Evolutionary conservation across 192 early-diverging fungal genomes (phyloP).

Genomic region (Pilobolus umbonatus): DNA sequence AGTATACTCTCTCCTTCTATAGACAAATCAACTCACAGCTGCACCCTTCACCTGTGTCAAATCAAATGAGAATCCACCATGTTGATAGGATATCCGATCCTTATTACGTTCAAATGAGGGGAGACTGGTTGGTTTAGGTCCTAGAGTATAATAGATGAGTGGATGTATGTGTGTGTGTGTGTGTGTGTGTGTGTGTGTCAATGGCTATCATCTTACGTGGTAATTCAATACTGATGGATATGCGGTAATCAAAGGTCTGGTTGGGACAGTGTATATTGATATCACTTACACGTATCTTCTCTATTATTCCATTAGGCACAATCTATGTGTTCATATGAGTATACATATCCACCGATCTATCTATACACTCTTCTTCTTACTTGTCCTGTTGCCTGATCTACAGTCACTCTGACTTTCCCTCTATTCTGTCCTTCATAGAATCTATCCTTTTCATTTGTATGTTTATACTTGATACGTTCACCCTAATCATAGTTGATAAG

Average conservation of each 20-base stretch:
- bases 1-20: conserved; percentile 2
- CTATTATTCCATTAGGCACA: conserved; percentile 53
- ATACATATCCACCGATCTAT: not conserved
- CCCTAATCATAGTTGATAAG: conserved; percentile 30
- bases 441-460: conserved; percentile 70
- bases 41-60: conserved; percentile 73
- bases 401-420: conserved; percentile 58
- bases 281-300: conserved; percentile 76
- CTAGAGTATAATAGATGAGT: conserved; percentile 2
- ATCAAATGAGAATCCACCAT: conserved; percentile 81
- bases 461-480: conserved; percentile 59
- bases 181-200: too few relatives aligned
- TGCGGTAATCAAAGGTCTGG: conserved; percentile 77
- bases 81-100: conserved; percentile 82
- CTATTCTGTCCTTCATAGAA: conserved; percentile 40
- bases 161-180: not conserved
- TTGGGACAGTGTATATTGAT: conserved; percentile 84
- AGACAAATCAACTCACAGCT: conserved; percentile 33
- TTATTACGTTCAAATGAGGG: conserved; percentile 69
- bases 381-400: conserved; percentile 54
- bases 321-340: conserved; percentile 21
- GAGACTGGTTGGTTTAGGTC: conserved; percentile 16
- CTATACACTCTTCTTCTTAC: conserved; percentile 18
- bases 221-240: conserved; percentile 78
- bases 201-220: conserved; percentile 47